Evolutionary conservation across 108 stramenopile species (phyloP), one percentile per base, ranked within the genome.

Genomic region (Bacterosira constricta): DNA sequence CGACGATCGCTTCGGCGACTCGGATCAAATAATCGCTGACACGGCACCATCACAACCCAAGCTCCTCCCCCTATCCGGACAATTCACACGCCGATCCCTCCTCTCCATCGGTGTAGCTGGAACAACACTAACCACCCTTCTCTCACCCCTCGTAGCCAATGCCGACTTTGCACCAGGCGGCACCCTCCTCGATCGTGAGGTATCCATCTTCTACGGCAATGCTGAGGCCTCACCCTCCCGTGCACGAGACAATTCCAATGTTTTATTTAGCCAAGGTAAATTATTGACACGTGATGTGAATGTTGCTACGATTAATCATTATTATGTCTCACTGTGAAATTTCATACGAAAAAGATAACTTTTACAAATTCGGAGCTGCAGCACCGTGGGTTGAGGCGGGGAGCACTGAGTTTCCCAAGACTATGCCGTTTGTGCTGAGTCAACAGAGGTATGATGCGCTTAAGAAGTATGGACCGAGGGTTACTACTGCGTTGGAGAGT

Each of bases 281-380:
- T n/a, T n/a, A n/a, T n/a, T n/a, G n/a, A n/a, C n/a, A n/a, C n/a
- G n/a, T n/a, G n/a, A n/a, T n/a, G n/a, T n/a, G n/a, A n/a, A n/a
- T n/a, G n/a, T n/a, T n/a, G n/a, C n/a, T n/a, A n/a, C n/a, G n/a
- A n/a, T n/a, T n/a, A n/a, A n/a, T n/a, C n/a, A n/a, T n/a, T n/a
- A n/a, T n/a, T n/a, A n/a, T n/a, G n/a, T n/a, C n/a, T n/a, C n/a
- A n/a, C n/a, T n/a, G n/a, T n/a, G n/a, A n/a, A n/a, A n/a, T n/a
- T n/a, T n/a, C n/a, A n/a, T n/a, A n/a, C 68, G 59, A 34, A 26
- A 87, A 88, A 55, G 92, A 93, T 37, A 81, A 87, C 47, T 93
- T 88, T 53, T 93, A 84, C 69, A 93, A 93, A 65, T 93, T 90
- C 69, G 92, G 92, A 15, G 73, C 81, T 3, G 88, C 83, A 9